Evolutionary conservation across 192 early-diverging fungal species (phyloP), one percentile per base, ranked within the genome.

Genomic region (Allomyces macrogynus): DNA sequence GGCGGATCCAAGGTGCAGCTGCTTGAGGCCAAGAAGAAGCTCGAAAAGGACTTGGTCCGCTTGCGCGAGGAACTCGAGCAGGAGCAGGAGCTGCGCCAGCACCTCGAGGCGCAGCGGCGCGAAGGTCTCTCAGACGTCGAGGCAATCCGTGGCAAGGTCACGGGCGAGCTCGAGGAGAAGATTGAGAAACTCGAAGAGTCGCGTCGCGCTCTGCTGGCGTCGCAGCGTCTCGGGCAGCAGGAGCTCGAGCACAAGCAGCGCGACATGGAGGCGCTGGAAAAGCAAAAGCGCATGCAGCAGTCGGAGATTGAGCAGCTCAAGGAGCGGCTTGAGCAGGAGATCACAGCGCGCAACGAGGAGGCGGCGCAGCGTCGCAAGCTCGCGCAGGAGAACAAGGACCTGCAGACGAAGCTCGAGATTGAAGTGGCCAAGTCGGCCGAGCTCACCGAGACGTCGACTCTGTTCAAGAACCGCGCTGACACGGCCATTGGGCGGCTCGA

Each of bases 131-230:
- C 69, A 0, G 84, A 86, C 32, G 64, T 82, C 7, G 84, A 86
- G 32, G 69, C 77, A 20, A 65, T 86, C 14, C 74, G 81, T 23
- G 74, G 68, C 63, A 79, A 76, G 67, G 76, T 84, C n/a, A 70
- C 79, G 60, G 72, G 80, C 0, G 88, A 91, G 61, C 75, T 82
- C 57, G 87, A 88, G 60, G 86, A 80, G 65, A 84, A 81, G 44
- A 72, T 93, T 60, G 84, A 84, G 24, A 83, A 84, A 60, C 76
- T 91, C 2, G 90, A 93, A 71, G 88, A 88, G 65, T 88, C 88
- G 14, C 83, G 87, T 10, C 77, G 84, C 69, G 88, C 89, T 18
- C 76, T 91, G n/a, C 71, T 88, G 22, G 81, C 86, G 23, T 81
- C 86, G 12, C 85, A 90, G 70, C 78, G 88, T 24, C 72, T 88